Evolutionary conservation across 371 early-diverging fungal species (phyloP), one percentile per base, ranked within the genome.

Genomic region (Dichotomocladium elegans): DNA sequence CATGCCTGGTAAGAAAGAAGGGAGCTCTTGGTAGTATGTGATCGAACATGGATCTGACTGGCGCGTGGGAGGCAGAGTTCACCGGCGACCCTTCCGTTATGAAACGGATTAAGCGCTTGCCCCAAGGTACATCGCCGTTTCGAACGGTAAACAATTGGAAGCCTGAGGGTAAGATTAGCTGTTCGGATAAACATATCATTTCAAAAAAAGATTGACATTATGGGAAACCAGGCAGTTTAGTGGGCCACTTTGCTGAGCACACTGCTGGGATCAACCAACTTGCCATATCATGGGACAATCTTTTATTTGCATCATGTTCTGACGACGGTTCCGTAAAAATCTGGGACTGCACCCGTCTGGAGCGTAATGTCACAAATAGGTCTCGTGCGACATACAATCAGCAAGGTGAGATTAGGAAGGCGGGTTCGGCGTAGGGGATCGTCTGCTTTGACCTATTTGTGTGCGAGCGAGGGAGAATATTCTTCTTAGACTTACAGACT

Each of bases 271-370:
- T 95, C 12, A 91, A 88, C 49, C 82, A 87, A 41, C 59, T 94
- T 1, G 77, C 73, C 3, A 78, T 91, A 3, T 78, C 91, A 4
- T 87, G 86, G 21, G 91, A 93, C 65, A 82, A 89, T 55, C 67
- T 73, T 3, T 82, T 92, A 53, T 94, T 96, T 80, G 93, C 86
- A 4, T 80, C 93, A 0, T 86, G 89, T 47, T 88, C 91, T 2
- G 89, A 90, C 42, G 95, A 95, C 63, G 92, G 92, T 8, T 82
- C 91, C 0, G 82, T 95, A 25, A 90, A 88, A 59, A 80, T 95
- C 27, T 96, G 94, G 90, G 96, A 96, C 62, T 87, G 84, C 31
- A 71, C 72, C 3, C 77, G 92, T 14, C 66, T 95, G 17, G 92
- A 92, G 49, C 82, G 84, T 44, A 92, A 90, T 53, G 92, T 92